Percentiles rank a stretch among this genome's conserved stretches.
Evolutionary conservation across 2,329 filamentous ascomycete species (phyloP).

Genomic region (Leptographium lundbergii): DNA sequence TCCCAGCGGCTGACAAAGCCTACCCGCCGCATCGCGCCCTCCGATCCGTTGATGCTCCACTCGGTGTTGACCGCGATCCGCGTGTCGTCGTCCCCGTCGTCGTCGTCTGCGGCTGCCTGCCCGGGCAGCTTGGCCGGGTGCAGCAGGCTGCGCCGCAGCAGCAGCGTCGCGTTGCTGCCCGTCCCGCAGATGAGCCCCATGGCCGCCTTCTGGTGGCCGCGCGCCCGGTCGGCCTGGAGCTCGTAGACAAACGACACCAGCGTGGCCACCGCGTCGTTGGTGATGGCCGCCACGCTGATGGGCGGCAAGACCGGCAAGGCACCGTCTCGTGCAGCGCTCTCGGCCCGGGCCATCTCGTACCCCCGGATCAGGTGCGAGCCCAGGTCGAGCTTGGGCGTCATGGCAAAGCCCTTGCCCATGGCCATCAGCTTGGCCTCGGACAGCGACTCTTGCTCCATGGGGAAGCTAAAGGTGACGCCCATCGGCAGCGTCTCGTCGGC

Average conservation of each 20-base stretch:
- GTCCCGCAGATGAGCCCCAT: constrained; percentile 78
- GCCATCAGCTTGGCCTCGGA: constrained; percentile 50
- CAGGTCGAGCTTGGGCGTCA: constrained; percentile 47
- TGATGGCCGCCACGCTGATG: constrained; percentile 61
- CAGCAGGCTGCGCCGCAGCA: constrained; percentile 50
- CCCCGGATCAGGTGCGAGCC: constrained; percentile 45
- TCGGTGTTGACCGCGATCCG: constrained; percentile 72
- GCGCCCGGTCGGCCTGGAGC: constrained; percentile 34
- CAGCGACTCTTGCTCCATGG: constrained; percentile 51
- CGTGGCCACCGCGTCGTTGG: constrained; percentile 72
- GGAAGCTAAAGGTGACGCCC: constrained; percentile 60
- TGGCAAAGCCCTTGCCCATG: constrained; percentile 60
- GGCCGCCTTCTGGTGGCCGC: constrained; percentile 48
- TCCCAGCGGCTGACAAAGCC: constrained; percentile 62
- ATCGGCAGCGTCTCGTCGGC: constrained; percentile 39
- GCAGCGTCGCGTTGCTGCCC: constrained; percentile 69
- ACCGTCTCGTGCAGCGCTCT: neutral
- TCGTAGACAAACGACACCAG: constrained; percentile 66
- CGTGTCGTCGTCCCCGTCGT: constrained; percentile 43
- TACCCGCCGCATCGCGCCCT: constrained; percentile 49
- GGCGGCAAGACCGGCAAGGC: constrained; percentile 36
- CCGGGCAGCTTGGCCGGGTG: constrained; percentile 46
- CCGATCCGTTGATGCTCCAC: constrained; percentile 68
- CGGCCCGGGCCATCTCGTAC: constrained; percentile 36
- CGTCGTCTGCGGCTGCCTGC: constrained; percentile 28